phyloP scores from a whole-genome alignment of 2,329 filamentous ascomycete species.

The Fusarium sp. region DNA sequence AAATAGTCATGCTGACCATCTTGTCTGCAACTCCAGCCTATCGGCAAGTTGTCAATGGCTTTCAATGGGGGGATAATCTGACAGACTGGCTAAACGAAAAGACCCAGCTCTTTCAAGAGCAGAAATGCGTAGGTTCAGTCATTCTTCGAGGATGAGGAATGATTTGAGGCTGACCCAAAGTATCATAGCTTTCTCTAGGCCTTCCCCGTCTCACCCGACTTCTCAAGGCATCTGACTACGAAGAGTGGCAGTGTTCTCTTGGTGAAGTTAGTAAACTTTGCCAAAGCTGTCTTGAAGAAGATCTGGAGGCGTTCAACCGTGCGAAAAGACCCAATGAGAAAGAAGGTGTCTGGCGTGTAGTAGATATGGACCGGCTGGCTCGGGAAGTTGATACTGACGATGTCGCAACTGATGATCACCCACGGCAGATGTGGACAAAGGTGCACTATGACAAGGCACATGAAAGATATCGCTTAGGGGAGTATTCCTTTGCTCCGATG shows the following conservation, averaged over 20 bases:
- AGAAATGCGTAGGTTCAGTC: slow-evolving; percentile 35
- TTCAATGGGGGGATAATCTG: slow-evolving; percentile 38
- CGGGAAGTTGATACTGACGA: slow-evolving; percentile 35
- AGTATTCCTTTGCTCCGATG: slow-evolving; percentile 35
- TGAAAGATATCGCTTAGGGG: slow-evolving; percentile 34
- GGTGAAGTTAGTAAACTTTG: slow-evolving; percentile 10
- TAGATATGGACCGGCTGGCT: slow-evolving; percentile 39
- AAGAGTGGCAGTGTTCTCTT: slow-evolving; percentile 40
- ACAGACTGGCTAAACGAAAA: slow-evolving; percentile 40
- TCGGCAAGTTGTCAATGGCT: slow-evolving; percentile 40
- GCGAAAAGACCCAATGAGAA: slow-evolving; percentile 3
- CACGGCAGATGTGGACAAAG: slow-evolving; percentile 37
- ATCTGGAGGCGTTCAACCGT: slow-evolving; percentile 36
- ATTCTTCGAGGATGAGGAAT: too few relatives aligned
- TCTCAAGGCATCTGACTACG: slow-evolving; percentile 29
- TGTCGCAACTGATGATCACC: slow-evolving; percentile 27
- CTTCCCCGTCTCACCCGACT: slow-evolving; percentile 30
- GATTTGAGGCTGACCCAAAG: not conserved
- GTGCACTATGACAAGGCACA: slow-evolving; percentile 34
- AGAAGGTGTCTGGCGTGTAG: slow-evolving; percentile 24
- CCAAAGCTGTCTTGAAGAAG: slow-evolving; percentile 32
- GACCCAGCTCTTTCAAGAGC: slow-evolving; percentile 39
- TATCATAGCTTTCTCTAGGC: slow-evolving; percentile 34
- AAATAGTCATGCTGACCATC: slow-evolving; percentile 42
- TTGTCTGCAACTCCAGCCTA: slow-evolving; percentile 40